Conservation (phyloP, 163 green algal genomes). For the Scenedesmus sp. region DNA sequence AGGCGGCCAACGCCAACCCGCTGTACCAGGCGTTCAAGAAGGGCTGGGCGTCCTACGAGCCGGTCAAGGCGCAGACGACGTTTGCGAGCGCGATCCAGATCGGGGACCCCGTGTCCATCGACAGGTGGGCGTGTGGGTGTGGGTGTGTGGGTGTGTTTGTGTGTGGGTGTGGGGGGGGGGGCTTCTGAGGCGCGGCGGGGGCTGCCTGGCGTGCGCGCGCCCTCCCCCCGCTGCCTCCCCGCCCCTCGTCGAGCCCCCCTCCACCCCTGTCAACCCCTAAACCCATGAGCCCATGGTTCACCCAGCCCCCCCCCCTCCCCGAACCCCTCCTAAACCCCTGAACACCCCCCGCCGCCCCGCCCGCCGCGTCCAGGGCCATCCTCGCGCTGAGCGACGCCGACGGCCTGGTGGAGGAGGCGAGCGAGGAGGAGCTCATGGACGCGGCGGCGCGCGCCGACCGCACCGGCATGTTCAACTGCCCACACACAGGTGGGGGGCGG, state of each 20-base stretch:
- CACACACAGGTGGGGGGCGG: constrained; percentile 83
- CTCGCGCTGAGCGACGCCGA: constrained; percentile 88
- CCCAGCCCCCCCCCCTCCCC: too few species aligned
- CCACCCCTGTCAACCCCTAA: too few species aligned
- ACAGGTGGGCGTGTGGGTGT: constrained; percentile 53
- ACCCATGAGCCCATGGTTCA: too few species aligned
- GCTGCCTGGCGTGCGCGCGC: too few species aligned
- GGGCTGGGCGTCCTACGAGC: constrained; percentile 86
- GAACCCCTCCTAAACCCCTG: too few species aligned
- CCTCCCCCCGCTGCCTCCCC: too few species aligned
- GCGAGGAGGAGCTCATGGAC: constrained; percentile 99
- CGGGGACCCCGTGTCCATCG: constrained; percentile 97
- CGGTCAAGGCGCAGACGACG: constrained; percentile 94
- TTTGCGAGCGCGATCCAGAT: constrained; percentile 99
- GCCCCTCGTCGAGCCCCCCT: too few species aligned
- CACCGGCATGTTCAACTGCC: constrained; percentile 99
- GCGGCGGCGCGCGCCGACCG: constrained; percentile 92
- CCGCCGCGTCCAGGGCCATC: constrained; percentile 74
- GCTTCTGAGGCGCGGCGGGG: too few species aligned
- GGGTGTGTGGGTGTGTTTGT: too few species aligned
- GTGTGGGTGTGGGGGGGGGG: too few species aligned
- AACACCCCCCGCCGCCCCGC: too few species aligned
- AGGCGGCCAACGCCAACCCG: constrained; percentile 95
- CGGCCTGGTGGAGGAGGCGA: constrained; percentile 94
- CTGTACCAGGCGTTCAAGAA: constrained; percentile 94